Base-by-base conservation (phyloP, 1,284 basidiomycete genomes). In the Cutaneotrichosporon sp. region DNA sequence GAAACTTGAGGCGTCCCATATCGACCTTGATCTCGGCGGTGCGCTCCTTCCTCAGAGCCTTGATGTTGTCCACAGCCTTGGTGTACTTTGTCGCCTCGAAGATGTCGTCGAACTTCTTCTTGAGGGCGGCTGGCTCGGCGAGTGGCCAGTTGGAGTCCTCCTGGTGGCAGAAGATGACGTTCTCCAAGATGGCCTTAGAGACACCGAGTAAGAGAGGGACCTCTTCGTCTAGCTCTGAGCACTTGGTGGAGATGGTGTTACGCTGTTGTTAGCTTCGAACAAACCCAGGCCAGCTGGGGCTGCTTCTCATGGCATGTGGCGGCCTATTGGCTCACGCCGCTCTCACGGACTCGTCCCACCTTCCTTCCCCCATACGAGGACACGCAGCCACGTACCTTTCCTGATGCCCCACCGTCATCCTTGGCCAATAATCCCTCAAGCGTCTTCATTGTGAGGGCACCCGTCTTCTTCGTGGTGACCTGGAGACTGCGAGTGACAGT, bases 161-260 rank as follows among this genome's bases (percentile, higher is more conserved):
- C 81, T 99, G 97, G 80, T 99, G 97, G 80, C 97, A 99, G 76
- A 99, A 99, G 66, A 99, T 98, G 73, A 99, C 96, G 76, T 97
- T 98, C 75, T 99, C 96, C 22, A 99, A 87, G 56, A 99, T 96
- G 8, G 95, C 89, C 78, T 92, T 95, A 13, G 93, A 97, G 3
- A 99, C 96, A 51, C 97, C 97, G n/a, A 99, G 86, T 13, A 91
- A 83, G 65, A 89, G 85, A 6, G 95, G 94, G 52, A 99, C 94
- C 79, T 99, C 97, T 16, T 87, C 83, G 75, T 99, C 96, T 85
- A 99, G 90, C 79, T 97, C 95, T 3, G 93, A 91, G 72, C 94
- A 97, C 80, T 96, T 97, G 0, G 94, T 97, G 2, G 94, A 97
- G 64, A 97, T 93, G 4, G 87, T 88, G 22, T 87, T 89, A 70